Evolutionary conservation across 2,329 filamentous ascomycete genomes (phyloP).

Genomic region (Cryphonectria nitschkei): DNA sequence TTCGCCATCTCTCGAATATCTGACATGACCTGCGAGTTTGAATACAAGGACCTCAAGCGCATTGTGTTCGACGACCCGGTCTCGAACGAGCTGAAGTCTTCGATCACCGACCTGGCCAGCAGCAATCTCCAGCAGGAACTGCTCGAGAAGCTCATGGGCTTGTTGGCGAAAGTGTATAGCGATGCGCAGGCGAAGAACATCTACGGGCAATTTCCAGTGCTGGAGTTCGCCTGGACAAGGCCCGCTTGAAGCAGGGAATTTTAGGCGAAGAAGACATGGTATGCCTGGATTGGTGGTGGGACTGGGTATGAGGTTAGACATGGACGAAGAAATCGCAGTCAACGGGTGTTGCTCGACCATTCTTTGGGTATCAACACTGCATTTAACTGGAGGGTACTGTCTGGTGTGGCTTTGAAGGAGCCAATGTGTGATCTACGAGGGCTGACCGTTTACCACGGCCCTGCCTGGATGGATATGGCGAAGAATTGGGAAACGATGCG

Average conservation of each 20-base stretch:
- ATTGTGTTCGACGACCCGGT: background rate
- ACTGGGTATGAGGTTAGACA: too few species aligned
- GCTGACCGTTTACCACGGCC: background rate
- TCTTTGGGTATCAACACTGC: background rate
- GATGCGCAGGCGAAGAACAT: background rate
- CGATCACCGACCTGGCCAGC: background rate
- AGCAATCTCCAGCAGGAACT: background rate
- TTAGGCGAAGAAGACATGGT: background rate
- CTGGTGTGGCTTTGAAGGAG: background rate
- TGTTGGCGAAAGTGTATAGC: background rate
- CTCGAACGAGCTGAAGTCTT: background rate
- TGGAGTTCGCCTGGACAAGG: background rate
- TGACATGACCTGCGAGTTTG: background rate
- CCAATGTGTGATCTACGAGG: background rate
- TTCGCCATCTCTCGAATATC: background rate
- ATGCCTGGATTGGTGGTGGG: background rate
- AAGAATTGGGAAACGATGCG: background rate
- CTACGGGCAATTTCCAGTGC: background rate
- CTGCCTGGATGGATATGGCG: background rate
- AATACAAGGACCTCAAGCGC: background rate
- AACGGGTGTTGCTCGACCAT: background rate
- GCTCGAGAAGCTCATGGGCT: background rate
- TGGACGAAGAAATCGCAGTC: background rate
- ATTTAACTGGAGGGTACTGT: background rate
- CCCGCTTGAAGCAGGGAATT: background rate